Evolutionary conservation across 148 eudicot species (phyloP).

Genomic region (Arbutus unedo): DNA sequence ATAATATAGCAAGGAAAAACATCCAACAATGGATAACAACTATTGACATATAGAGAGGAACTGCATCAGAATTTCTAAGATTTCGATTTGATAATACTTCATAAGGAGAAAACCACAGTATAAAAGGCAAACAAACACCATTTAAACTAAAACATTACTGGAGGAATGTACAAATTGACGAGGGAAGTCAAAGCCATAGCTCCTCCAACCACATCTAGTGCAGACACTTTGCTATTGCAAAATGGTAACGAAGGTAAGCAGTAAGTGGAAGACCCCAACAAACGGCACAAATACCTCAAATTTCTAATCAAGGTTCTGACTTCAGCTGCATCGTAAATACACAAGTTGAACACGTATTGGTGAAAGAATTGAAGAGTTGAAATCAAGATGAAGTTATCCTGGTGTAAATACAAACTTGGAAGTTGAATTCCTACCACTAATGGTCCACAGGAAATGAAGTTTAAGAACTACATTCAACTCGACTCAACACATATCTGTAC

Average conservation of each 20-base stretch:
- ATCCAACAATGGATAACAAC: background rate
- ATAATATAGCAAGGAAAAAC: background rate
- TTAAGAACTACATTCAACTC: background rate
- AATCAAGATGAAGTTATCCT: no score
- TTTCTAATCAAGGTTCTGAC: background rate
- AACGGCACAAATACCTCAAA: background rate
- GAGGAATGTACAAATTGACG: slow-evolving; percentile 7
- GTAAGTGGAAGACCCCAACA: background rate
- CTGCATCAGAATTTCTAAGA: background rate
- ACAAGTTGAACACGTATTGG: no score
- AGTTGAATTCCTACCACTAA: background rate
- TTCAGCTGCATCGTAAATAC: background rate
- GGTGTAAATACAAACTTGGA: no score
- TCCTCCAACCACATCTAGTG: slow-evolving; percentile 41
- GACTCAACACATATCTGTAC: no score
- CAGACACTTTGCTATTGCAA: slow-evolving; percentile 58
- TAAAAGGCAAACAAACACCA: background rate
- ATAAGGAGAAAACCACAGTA: background rate
- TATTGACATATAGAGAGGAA: background rate
- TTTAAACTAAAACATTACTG: background rate
- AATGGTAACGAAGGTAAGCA: background rate
- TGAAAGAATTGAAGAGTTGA: no score
- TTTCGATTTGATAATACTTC: background rate
- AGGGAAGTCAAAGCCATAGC: slow-evolving; percentile 60
- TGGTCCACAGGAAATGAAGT: background rate